Evolutionary conservation across 1,284 basidiomycete species (phyloP).

Genomic region (Marasmius tenuissimus): DNA sequence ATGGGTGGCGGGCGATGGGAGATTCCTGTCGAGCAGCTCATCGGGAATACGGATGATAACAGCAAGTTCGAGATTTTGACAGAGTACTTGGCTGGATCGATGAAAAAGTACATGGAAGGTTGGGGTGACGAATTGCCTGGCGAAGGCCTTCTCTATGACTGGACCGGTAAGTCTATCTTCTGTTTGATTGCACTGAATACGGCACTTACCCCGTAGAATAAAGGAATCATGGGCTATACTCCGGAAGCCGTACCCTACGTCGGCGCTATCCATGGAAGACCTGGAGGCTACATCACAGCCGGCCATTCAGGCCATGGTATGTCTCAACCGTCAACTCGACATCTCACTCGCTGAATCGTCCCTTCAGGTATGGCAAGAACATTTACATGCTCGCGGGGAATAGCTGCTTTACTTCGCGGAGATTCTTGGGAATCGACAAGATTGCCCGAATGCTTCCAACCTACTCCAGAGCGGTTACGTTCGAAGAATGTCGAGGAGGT

Average conservation of each 20-base stretch:
- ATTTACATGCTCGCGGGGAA: slow-evolving; percentile 25
- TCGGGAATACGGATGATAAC: slow-evolving; percentile 26
- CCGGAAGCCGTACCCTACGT: slow-evolving; percentile 27
- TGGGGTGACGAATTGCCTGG: slow-evolving; percentile 23
- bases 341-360: not conserved
- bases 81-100: slow-evolving; percentile 14
- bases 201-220: not conserved
- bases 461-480: slow-evolving; percentile 19
- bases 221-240: slow-evolving; percentile 26
- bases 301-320: slow-evolving; percentile 28
- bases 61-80: slow-evolving; percentile 20
- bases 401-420: slow-evolving; percentile 23
- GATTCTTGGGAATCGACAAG: slow-evolving; percentile 22
- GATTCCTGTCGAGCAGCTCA: slow-evolving; percentile 19
- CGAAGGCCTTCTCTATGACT: slow-evolving; percentile 24
- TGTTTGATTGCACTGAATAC: not conserved
- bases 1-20: slow-evolving; percentile 23
- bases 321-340: not conserved
- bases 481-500: slow-evolving; percentile 14
- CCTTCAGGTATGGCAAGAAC: slow-evolving; percentile 25
- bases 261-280: slow-evolving; percentile 24
- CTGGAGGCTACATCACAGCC: slow-evolving; percentile 24
- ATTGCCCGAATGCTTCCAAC: slow-evolving; percentile 29
- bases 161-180: slow-evolving; percentile 19
- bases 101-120: slow-evolving; percentile 16